A percentile compares a stretch with the other conserved stretches of the same genome.
These are phyloP conservation scores for Akanthomyces lecanii DNA, from an alignment of 2,329 filamentous ascomycete genomes.

Conservation along the genomic window DNA sequence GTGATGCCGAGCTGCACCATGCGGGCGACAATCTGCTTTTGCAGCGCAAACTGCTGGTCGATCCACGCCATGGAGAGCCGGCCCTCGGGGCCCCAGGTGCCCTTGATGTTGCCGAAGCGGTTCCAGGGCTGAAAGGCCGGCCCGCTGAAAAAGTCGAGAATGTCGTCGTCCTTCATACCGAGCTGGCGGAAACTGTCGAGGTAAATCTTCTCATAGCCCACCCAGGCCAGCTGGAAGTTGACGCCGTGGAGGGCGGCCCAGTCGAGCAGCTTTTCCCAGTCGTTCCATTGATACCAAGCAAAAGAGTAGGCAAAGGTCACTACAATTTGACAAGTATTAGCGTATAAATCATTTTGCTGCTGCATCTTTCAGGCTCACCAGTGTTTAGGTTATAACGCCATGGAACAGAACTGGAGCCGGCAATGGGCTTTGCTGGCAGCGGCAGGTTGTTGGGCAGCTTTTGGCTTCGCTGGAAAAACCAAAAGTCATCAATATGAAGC, in stretches of 20 bases:
- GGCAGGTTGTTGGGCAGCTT: constrained; percentile 13
- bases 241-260: constrained; percentile 48
- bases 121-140: constrained; percentile 51
- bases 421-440: neutral
- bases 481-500: constrained; percentile 21
- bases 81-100: constrained; percentile 40
- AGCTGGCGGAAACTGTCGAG: constrained; percentile 43
- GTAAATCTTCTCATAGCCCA: constrained; percentile 47
- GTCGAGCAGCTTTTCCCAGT: constrained; percentile 49
- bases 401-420: constrained; percentile 18
- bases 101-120: constrained; percentile 49
- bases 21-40: constrained; percentile 43
- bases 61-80: constrained; percentile 41
- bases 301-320: constrained; percentile 11
- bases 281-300: constrained; percentile 35
- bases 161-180: constrained; percentile 41
- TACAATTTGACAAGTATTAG: neutral
- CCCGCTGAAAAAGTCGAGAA: constrained; percentile 43
- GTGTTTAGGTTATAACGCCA: constrained; percentile 46
- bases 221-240: constrained; percentile 49
- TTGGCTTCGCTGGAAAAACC: constrained; percentile 17
- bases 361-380: constrained; percentile 25
- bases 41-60: constrained; percentile 42
- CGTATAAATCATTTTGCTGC: no score
- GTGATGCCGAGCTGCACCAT: constrained; percentile 52